phyloP scores from a whole-genome alignment of 148 eudicot species.

The Rhododendron ovatum region DNA sequence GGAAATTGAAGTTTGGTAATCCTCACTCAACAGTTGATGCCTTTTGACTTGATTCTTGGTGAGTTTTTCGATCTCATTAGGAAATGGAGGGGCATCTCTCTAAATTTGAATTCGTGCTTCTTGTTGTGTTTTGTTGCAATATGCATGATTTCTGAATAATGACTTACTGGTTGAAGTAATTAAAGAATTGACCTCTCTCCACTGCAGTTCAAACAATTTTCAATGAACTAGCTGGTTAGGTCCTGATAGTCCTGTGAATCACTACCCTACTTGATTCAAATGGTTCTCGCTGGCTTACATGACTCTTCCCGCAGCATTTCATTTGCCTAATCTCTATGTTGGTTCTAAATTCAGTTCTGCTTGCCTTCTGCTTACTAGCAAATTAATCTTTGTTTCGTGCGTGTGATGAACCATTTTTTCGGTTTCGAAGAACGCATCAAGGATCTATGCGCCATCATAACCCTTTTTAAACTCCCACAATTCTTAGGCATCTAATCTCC shows the following conservation, averaged over 20 bases:
- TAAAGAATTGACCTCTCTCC: neutral
- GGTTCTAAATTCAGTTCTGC: neutral
- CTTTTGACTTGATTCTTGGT: neutral
- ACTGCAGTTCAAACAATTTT: neutral
- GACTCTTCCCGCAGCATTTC: neutral
- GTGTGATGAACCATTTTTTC: neutral
- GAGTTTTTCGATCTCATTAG: neutral
- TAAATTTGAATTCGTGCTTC: neutral
- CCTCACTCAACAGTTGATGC: neutral
- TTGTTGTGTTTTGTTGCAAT: neutral
- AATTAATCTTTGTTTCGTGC: neutral
- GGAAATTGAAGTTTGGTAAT: neutral
- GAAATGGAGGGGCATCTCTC: neutral
- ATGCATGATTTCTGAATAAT: neutral
- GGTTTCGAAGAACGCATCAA: neutral
- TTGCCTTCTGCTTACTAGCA: neutral
- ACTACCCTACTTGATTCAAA: neutral
- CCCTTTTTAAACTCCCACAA: neutral
- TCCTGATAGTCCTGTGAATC: neutral
- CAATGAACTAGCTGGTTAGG: neutral
- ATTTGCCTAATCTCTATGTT: neutral
- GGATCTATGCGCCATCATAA: neutral
- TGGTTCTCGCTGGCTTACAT: neutral
- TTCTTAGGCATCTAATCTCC: neutral
- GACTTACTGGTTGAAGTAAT: neutral